Conservation (phyloP, 257 asterid species). For the Solanum ahanhuiri region DNA sequence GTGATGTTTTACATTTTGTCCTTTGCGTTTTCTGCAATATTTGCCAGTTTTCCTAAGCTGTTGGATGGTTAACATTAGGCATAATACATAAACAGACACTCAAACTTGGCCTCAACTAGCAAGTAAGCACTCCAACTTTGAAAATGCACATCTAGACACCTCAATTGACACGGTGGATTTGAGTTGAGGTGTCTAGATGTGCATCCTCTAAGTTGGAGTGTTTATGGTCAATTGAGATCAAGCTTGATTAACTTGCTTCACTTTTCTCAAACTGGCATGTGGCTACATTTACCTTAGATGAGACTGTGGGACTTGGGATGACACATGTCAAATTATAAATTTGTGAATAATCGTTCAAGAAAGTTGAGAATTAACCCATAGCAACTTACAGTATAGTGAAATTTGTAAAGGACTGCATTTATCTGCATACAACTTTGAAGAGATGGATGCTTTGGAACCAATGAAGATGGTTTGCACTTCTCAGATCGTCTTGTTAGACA, state of each 20-base stretch:
- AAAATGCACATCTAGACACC: background rate
- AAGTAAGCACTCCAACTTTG: background rate
- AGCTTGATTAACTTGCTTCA: background rate
- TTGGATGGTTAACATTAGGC: background rate
- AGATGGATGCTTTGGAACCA: background rate
- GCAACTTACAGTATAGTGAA: background rate
- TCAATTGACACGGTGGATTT: background rate
- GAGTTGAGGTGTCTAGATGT: background rate
- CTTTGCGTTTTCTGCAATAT: background rate
- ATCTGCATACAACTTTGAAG: background rate
- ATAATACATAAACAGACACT: background rate
- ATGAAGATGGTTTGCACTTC: background rate
- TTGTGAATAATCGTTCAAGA: background rate
- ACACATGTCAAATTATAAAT: background rate
- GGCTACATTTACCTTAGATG: background rate
- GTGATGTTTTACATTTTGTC: background rate
- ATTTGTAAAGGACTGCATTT: background rate
- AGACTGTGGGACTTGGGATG: background rate
- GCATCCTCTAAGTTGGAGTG: background rate
- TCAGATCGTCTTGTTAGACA: background rate
- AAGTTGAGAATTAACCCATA: background rate
- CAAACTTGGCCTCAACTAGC: background rate
- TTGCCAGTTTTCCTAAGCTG: background rate
- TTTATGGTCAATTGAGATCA: background rate
- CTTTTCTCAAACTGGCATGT: background rate